A percentile compares a stretch with the other conserved stretches of the same genome.
These are phyloP conservation scores for Mucor irregularis DNA, from an alignment of 371 early-diverging fungal species.

Conservation along the genomic window DNA sequence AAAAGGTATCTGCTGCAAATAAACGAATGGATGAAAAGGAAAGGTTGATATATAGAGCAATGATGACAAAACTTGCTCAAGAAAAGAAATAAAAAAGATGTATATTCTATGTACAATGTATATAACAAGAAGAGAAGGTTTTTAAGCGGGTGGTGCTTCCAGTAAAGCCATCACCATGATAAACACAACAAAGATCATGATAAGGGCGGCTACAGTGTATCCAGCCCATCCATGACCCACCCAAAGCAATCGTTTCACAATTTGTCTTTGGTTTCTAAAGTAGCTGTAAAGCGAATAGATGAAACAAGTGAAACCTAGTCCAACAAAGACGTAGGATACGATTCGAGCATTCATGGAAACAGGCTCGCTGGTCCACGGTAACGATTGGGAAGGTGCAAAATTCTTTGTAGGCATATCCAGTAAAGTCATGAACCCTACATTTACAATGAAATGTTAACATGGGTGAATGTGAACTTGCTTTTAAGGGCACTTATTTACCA, in stretches of 20 bases:
- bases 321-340: constrained; percentile 39
- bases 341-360: constrained; percentile 20
- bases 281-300: constrained; percentile 30
- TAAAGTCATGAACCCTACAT: constrained; percentile 43
- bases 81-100: constrained; percentile 5
- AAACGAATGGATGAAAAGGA: constrained; percentile 25
- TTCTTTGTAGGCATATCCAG: constrained; percentile 34
- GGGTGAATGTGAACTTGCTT: not conserved
- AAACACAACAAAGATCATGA: constrained; percentile 39
- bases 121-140: not conserved
- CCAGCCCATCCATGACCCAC: constrained; percentile 48
- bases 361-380: constrained; percentile 38
- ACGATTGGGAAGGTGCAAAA: constrained; percentile 38
- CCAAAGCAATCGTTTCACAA: constrained; percentile 28
- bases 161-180: constrained; percentile 39
- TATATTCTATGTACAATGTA: constrained; percentile 3
- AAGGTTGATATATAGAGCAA: constrained; percentile 32
- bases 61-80: constrained; percentile 29
- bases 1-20: constrained; percentile 40
- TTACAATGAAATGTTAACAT: not conserved
- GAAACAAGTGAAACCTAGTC: constrained; percentile 35
- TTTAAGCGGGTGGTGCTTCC: constrained; percentile 12
- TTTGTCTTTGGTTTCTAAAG: constrained; percentile 37
- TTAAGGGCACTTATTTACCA: constrained; percentile 30
- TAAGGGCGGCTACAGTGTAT: constrained; percentile 35